phyloP scores from a whole-genome alignment of 2,329 filamentous ascomycete species.

The Ceratocystis papillata region DNA sequence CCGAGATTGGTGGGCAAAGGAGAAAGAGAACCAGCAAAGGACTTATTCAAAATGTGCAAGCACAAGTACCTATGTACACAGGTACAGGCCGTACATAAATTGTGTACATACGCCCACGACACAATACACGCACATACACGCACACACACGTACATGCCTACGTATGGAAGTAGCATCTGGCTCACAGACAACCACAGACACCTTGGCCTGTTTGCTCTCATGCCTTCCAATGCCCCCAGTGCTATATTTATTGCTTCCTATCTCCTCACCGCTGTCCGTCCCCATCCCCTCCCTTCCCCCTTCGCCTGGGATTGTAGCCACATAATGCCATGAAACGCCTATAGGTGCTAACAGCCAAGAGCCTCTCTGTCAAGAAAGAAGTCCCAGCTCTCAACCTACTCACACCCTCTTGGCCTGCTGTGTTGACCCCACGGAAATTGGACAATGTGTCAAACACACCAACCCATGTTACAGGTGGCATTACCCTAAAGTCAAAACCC shows the following conservation, averaged over 20 bases:
- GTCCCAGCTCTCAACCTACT: no score
- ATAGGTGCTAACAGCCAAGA: background rate
- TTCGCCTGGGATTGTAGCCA: background rate
- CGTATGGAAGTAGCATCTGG: background rate
- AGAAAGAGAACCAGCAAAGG: background rate
- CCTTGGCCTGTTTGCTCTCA: background rate
- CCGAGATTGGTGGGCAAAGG: background rate
- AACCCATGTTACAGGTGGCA: conserved; percentile 10
- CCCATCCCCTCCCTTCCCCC: background rate
- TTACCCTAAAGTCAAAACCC: conserved; percentile 1
- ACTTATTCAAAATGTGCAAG: background rate
- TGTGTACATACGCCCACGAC: background rate
- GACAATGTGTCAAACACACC: conserved; percentile 9
- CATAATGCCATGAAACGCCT: conserved; percentile 3
- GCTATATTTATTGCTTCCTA: background rate
- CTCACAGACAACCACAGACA: background rate
- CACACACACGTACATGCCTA: background rate
- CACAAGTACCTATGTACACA: background rate
- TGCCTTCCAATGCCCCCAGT: background rate
- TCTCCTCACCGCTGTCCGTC: conserved; percentile 1
- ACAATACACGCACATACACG: background rate
- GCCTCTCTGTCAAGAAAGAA: no score
- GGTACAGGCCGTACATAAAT: background rate
- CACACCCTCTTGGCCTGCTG: conserved; percentile 1
- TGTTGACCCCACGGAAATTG: conserved; percentile 7